Percentiles rank a stretch among this genome's conserved stretches.
Conservation (phyloP, 163 green algal species). For the Trebouxia gelatinosa region DNA sequence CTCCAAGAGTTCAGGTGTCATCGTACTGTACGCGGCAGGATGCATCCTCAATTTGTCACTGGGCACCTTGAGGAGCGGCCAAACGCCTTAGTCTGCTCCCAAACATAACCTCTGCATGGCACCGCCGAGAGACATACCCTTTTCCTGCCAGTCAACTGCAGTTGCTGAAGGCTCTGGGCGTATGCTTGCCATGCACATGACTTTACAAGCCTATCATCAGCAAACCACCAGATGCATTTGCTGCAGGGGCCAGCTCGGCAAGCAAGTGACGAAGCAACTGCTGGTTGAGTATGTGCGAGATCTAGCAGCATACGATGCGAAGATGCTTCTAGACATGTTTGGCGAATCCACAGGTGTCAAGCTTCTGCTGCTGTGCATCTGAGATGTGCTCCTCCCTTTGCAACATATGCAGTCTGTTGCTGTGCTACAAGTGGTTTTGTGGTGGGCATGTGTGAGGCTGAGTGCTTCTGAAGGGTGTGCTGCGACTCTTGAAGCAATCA, state of each 20-base stretch:
- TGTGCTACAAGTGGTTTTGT: no score
- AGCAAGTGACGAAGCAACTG: conserved; percentile 36
- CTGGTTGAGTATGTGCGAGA: conserved; percentile 39
- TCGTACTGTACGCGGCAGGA: no score
- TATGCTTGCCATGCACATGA: background rate
- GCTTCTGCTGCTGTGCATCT: no score
- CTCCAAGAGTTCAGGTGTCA: no score
- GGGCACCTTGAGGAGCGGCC: no score
- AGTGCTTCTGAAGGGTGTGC: no score
- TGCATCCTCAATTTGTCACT: no score
- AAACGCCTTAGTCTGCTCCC: background rate
- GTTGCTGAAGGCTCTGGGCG: background rate
- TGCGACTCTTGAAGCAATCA: no score
- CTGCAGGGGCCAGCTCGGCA: conserved; percentile 49
- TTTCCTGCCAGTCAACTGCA: background rate
- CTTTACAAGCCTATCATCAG: background rate
- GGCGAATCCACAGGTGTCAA: conserved; percentile 26
- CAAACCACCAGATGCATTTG: background rate
- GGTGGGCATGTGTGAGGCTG: no score
- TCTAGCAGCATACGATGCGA: conserved; percentile 27
- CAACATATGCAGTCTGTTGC: no score
- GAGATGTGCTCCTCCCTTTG: no score
- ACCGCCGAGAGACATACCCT: background rate
- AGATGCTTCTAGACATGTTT: conserved; percentile 37
- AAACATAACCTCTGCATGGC: background rate